Evolutionary conservation across 768 basidiomycete species (phyloP).

Genomic region (Russula sp.): DNA sequence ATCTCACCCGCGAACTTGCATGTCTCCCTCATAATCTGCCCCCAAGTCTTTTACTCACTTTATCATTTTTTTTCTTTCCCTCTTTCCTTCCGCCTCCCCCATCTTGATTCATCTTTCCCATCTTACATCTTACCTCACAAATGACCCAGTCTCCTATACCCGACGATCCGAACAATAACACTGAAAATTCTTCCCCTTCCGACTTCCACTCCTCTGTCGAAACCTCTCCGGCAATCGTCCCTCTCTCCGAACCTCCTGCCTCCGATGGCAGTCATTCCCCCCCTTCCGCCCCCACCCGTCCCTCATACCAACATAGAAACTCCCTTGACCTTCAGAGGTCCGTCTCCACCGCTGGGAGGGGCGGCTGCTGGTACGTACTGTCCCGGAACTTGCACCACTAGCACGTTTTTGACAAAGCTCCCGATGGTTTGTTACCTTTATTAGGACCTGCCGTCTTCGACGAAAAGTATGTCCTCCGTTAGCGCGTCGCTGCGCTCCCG

Average conservation of each 20-base stretch:
- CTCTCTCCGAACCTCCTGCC: conserved; percentile 8
- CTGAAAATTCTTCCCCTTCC: conserved; percentile 20
- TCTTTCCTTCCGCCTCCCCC: neutral
- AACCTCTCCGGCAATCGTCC: conserved; percentile 19
- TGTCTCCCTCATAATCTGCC: conserved; percentile 22
- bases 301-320: conserved; percentile 14
- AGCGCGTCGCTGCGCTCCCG: conserved; percentile 4
- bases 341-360: conserved; percentile 21
- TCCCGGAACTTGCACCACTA: neutral
- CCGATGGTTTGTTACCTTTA: neutral
- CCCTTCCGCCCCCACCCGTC: conserved; percentile 7
- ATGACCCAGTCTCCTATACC: conserved; percentile 22
- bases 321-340: conserved; percentile 21
- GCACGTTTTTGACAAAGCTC: neutral
- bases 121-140: neutral
- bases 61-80: conserved; percentile 7
- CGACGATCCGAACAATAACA: conserved; percentile 15
- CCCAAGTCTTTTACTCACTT: conserved; percentile 6
- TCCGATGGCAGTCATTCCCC: conserved; percentile 20
- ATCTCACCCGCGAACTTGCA: conserved; percentile 12
- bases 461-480: conserved; percentile 55
- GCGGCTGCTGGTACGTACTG: conserved; percentile 23
- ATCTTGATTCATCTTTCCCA: neutral
- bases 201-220: conserved; percentile 24
- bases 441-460: conserved; percentile 77